Conservation (phyloP, 1,139 yeast species). For the Suhomyces panamericanus region DNA sequence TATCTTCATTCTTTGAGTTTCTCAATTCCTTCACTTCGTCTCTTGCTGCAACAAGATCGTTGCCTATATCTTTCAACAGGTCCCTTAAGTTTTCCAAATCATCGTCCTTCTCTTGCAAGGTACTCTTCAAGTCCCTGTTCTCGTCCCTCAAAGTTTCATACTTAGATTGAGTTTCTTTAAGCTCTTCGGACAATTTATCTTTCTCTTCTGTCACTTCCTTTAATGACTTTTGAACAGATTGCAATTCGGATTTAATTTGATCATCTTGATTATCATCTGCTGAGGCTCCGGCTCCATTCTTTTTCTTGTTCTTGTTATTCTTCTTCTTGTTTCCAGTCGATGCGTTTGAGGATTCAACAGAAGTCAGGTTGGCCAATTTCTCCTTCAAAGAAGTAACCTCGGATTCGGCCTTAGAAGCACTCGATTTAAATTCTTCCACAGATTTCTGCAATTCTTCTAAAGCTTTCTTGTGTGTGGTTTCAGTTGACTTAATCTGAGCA, state of each 20-base stretch:
- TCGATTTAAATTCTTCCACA: neutral
- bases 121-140: slow-evolving; percentile 23
- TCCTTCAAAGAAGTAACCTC: neutral
- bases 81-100: slow-evolving; percentile 65
- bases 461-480: neutral
- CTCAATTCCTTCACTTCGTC: slow-evolving; percentile 36
- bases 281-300: neutral
- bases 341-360: neutral
- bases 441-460: neutral
- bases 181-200: slow-evolving; percentile 1
- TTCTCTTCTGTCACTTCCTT: slow-evolving; percentile 2
- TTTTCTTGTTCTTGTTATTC: slow-evolving; percentile 4
- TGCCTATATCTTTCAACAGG: slow-evolving; percentile 71
- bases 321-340: slow-evolving; percentile 5
- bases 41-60: slow-evolving; percentile 63
- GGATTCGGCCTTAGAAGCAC: neutral
- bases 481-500: neutral
- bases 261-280: neutral
- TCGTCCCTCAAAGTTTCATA: slow-evolving; percentile 3
- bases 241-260: slow-evolving; percentile 1
- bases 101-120: slow-evolving; percentile 37
- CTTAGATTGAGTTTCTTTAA: slow-evolving; percentile 5
- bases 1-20: slow-evolving; percentile 8
- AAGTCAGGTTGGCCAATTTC: neutral
- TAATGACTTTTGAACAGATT: slow-evolving; percentile 1